Evolutionary conservation across 768 basidiomycete species (phyloP).

Genomic region (Royoungia palumana): DNA sequence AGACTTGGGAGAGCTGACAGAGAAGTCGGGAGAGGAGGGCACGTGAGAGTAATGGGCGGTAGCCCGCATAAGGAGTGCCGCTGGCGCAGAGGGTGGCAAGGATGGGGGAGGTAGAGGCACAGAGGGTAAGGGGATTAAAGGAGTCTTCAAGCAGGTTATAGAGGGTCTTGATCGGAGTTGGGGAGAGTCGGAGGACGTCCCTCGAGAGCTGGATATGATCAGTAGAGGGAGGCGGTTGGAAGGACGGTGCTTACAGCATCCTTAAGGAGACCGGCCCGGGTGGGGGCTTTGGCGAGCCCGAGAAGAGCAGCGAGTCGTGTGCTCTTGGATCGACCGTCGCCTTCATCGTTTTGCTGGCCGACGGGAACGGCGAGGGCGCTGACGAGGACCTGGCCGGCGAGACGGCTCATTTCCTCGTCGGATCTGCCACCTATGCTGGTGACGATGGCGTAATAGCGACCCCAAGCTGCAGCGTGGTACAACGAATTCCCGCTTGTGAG

Average conservation of each 20-base stretch:
- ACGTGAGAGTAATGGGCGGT: slow-evolving; percentile 85
- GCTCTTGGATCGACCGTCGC: slow-evolving; percentile 60
- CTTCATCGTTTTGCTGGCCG: slow-evolving; percentile 51
- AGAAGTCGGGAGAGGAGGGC: slow-evolving; percentile 90
- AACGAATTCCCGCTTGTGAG: slow-evolving; percentile 91
- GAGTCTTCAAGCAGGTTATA: slow-evolving; percentile 90
- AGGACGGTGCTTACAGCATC: slow-evolving; percentile 66
- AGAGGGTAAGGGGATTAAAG: slow-evolving; percentile 89
- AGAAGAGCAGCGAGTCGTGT: slow-evolving; percentile 81
- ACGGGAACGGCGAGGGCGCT: slow-evolving; percentile 93
- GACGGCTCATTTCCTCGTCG: slow-evolving; percentile 72
- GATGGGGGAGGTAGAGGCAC: slow-evolving; percentile 73
- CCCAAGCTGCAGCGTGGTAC: slow-evolving; percentile 97
- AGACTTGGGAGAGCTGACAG: slow-evolving; percentile 88
- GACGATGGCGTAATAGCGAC: slow-evolving; percentile 73
- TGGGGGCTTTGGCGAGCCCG: slow-evolving; percentile 79
- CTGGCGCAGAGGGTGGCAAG: slow-evolving; percentile 53
- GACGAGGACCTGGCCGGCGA: slow-evolving; percentile 90
- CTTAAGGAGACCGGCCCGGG: slow-evolving; percentile 77
- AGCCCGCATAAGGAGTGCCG: slow-evolving; percentile 60
- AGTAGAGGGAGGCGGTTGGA: background rate
- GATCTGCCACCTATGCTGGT: slow-evolving; percentile 69
- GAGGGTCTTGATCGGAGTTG: slow-evolving; percentile 66
- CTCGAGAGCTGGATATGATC: slow-evolving; percentile 61
- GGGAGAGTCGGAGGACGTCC: slow-evolving; percentile 78